Base-by-base conservation (phyloP, 2,329 filamentous ascomycete genomes). In the Botrytis porri region DNA sequence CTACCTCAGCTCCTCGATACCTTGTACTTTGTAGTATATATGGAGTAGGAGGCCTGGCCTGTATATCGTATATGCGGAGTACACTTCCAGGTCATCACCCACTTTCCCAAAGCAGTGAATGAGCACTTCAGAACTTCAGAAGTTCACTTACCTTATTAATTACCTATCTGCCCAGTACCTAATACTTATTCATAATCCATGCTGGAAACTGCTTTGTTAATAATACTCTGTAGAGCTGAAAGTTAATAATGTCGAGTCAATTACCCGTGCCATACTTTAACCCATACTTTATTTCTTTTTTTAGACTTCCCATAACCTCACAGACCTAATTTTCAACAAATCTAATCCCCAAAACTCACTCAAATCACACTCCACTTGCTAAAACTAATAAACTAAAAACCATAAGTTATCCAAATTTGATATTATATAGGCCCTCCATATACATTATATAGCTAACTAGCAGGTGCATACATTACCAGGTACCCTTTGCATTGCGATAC, bases 101-200 rank as follows among this genome's bases (percentile, higher is more conserved):
- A 62, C 60, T 62, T 62, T 25, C 60, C 61, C 61, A 63, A 63
- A 63, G 61, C 39, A 63, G 48, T n/a, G 48, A 48, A 10, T 14
- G 39, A 41, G 39, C 8, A 48, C 45, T 22, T 43, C 41, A n/a
- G n/a, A n/a, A n/a, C n/a, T n/a, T n/a, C n/a, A n/a, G n/a, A n/a
- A n/a, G n/a, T n/a, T n/a, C 45, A 51, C 45, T 51, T 48, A 1
- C 45, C 45, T 48, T 48, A 43, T 51, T 14, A n/a, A 10, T 5
- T 16, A n/a, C 12, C 25, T n/a, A 54, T 48, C 45, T 48, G 5
- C 45, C 22, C 45, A 25, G 45, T 5, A 25, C 45, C 20, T 25
- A 22, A 8, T 48, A 48, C 20, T 20, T 20, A 20, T 25, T 41
- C 22, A n/a, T 4, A 9, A 7, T 62, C 60, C 35, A 41, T 62